Percentiles rank a stretch among this genome's conserved stretches.
Evolutionary conservation across 2,329 filamentous ascomycete genomes (phyloP).

Genomic region (Polytolypa hystricis): DNA sequence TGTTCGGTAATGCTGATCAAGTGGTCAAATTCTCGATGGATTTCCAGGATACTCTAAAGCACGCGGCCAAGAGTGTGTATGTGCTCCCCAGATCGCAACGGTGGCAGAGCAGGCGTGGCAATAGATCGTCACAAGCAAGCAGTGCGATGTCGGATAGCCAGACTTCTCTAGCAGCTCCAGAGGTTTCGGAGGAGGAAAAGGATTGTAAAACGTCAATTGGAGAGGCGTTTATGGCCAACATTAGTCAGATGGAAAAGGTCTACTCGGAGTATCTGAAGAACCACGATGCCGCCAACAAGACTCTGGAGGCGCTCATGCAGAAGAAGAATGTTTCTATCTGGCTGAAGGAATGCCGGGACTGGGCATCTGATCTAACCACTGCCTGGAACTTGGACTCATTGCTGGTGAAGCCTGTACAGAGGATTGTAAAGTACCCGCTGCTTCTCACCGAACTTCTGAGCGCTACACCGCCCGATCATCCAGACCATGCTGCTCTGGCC

Average conservation of each 20-base stretch:
- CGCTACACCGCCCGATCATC: constrained; percentile 69
- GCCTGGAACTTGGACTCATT: constrained; percentile 94
- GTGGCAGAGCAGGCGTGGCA: constrained; percentile 43
- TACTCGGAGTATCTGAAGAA: constrained; percentile 56
- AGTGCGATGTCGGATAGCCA: constrained; percentile 18
- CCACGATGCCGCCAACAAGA: constrained; percentile 52
- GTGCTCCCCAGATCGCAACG: constrained; percentile 48
- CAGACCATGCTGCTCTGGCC: constrained; percentile 62
- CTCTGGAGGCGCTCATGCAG: constrained; percentile 42
- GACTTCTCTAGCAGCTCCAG: constrained; percentile 13
- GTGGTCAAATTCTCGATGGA: constrained; percentile 75
- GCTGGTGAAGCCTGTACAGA: constrained; percentile 94
- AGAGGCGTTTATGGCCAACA: constrained; percentile 45
- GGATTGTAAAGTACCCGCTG: constrained; percentile 86
- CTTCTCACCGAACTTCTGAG: constrained; percentile 70
- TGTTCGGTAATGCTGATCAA: constrained; percentile 89
- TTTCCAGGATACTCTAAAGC: constrained; percentile 71
- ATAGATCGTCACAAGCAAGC: constrained; percentile 29
- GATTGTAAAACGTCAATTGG: constrained; percentile 50
- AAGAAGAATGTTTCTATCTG: constrained; percentile 58
- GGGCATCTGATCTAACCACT: constrained; percentile 80
- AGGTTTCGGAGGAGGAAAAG: constrained; percentile 40
- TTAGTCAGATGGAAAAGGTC: constrained; percentile 51
- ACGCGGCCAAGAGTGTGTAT: constrained; percentile 69
- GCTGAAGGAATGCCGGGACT: constrained; percentile 86